Base-by-base conservation (phyloP, 495 filamentous ascomycete species). In the Neurospora sp. region DNA sequence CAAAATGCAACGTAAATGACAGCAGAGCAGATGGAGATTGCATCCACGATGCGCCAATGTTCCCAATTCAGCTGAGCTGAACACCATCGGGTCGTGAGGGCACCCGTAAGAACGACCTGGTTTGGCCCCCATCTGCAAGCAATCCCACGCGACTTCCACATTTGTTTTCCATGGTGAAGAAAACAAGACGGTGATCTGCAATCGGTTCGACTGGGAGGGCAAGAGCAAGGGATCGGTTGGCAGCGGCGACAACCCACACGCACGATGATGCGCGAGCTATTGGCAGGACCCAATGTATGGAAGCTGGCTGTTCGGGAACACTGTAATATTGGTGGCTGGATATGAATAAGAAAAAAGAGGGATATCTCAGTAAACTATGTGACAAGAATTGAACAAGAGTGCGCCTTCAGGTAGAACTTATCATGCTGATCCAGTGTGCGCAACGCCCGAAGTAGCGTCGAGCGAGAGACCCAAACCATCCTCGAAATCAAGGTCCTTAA, bases 401-500 rank as follows among this genome's bases (percentile, higher is more conserved):
- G 53, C 6, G 7, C 27, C 14, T 65, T 37, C 27, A 8, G 53
- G 2, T 8, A 37, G 45, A 65, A 35, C 2, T 65, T 31, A 65
- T 65, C 27, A 65, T 35, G 53, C 27, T 8, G 53, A 16, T 31
- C 27, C 31, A 37, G 27, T 65, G 7, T 37, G 53, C 12, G 53
- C 27, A 65, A 65, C 27, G 3, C 53, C 27, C 3, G 27, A 65
- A 9, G 22, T 37, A 14, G 53, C 14, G 27, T 65, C 27, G 6
- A 65, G 53, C 53, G 53, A 65, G 14, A 35, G 53, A 65, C 53
- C 53, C 27, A 65, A 16, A 4, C 14, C 8, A 14, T 78, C 77
- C 53, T 78, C 78, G 42, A 84, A 71, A 74, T 89, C 83, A 77
- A 96, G 78, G 3, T 88, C 92, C 69, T 86, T 87, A 76, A 97